A percentile compares a stretch with the other conserved stretches of the same genome.
Conservation (phyloP, 805 yeast species). For the Yueomyces sp. region DNA sequence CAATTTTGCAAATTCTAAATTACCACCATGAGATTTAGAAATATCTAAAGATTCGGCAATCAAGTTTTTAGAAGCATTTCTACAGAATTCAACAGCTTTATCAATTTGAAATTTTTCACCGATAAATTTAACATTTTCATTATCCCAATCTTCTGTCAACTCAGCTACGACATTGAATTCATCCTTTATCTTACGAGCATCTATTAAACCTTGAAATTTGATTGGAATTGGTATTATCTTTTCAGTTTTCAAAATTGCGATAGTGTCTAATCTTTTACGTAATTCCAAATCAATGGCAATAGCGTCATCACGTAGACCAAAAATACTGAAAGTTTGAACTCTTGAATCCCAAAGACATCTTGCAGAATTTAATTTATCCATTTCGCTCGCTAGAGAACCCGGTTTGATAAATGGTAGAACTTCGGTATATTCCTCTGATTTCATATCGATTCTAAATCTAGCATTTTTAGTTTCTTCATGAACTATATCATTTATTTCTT, state of each 20-base stretch:
- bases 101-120: conserved; percentile 48
- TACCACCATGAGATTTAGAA: conserved; percentile 72
- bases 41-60: conserved; percentile 62
- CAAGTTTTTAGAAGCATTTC: conserved; percentile 43
- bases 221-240: conserved; percentile 54
- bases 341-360: background rate
- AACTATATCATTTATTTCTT: conserved; percentile 57
- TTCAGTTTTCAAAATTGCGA: conserved; percentile 34
- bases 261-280: conserved; percentile 28
- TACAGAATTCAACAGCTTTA: conserved; percentile 50
- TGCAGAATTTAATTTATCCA: conserved; percentile 19
- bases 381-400: conserved; percentile 20
- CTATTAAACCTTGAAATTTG: conserved; percentile 55
- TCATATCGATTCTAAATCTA: conserved; percentile 29
- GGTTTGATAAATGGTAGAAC: conserved; percentile 24
- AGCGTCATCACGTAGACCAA: conserved; percentile 63
- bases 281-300: conserved; percentile 39
- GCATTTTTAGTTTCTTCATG: conserved; percentile 56
- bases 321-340: conserved; percentile 19
- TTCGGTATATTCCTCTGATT: conserved; percentile 26
- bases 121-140: conserved; percentile 41
- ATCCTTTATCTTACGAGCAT: conserved; percentile 37
- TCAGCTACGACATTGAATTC: conserved; percentile 44
- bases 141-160: conserved; percentile 34
- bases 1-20: conserved; percentile 60